Evolutionary conservation across 1,139 yeast genomes (phyloP).

Genomic region (Hyphopichia wangnamkhiaoensis): DNA sequence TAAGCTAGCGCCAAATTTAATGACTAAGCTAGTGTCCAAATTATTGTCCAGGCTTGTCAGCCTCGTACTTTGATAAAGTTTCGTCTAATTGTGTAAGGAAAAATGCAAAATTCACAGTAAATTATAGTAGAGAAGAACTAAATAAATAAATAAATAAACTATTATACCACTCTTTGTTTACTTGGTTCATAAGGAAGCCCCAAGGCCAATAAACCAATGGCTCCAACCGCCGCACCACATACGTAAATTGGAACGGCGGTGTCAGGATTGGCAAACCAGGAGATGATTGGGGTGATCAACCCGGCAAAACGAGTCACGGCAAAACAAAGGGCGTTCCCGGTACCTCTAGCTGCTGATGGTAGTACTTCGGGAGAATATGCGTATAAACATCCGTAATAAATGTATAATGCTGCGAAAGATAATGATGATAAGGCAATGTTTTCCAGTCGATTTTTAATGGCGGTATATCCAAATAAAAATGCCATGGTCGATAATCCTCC

Average conservation of each 20-base stretch:
- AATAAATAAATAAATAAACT: background rate
- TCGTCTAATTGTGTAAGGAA: no score
- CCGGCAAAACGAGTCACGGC: slow-evolving; percentile 31
- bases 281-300: slow-evolving; percentile 31
- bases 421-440: slow-evolving; percentile 33
- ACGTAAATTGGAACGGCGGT: slow-evolving; percentile 35
- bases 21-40: no score
- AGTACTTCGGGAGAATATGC: slow-evolving; percentile 38
- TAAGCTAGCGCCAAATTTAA: no score
- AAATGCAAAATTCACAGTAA: background rate
- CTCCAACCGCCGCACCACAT: slow-evolving; percentile 34
- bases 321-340: slow-evolving; percentile 35
- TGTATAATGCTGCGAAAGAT: slow-evolving; percentile 29
- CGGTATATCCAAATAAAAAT: slow-evolving; percentile 35
- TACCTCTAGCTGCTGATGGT: slow-evolving; percentile 36
- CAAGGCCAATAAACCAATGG: slow-evolving; percentile 30
- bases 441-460: slow-evolving; percentile 25
- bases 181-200: slow-evolving; percentile 37
- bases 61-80: no score
- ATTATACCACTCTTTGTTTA: slow-evolving; percentile 25
- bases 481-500: slow-evolving; percentile 39
- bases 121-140: background rate
- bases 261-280: slow-evolving; percentile 28
- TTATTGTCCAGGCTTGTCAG: no score
- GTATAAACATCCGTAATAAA: slow-evolving; percentile 34